These are phyloP conservation scores for Hypoxylon sp. DNA, from an alignment of 2,329 filamentous ascomycete genomes.

Conservation along the genomic window DNA sequence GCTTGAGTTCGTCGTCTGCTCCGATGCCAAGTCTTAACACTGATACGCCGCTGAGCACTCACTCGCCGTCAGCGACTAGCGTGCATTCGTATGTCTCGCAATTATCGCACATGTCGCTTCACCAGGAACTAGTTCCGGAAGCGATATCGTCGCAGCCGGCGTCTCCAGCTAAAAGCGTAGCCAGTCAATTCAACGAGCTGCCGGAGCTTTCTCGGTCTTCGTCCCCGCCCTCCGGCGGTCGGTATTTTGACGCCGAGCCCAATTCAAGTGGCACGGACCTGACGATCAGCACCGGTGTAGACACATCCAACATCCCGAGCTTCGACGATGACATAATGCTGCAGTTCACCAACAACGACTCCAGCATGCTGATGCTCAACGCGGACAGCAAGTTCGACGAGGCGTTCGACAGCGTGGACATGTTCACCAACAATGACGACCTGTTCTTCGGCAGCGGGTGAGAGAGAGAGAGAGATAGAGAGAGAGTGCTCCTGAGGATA, in stretches of 20 bases:
- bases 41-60: conserved; percentile 51
- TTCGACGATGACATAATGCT: conserved; percentile 63
- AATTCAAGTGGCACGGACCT: conserved; percentile 54
- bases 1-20: conserved; percentile 56
- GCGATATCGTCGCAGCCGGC: conserved; percentile 41
- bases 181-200: conserved; percentile 70
- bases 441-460: conserved; percentile 64
- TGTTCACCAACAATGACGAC: conserved; percentile 68
- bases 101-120: conserved; percentile 52
- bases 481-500: neutral
- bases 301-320: conserved; percentile 52
- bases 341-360: conserved; percentile 62
- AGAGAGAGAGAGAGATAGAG: conserved; percentile 14
- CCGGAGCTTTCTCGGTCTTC: conserved; percentile 74
- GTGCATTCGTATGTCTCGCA: conserved; percentile 64
- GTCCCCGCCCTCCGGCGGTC: conserved; percentile 65
- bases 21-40: conserved; percentile 57
- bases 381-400: conserved; percentile 66
- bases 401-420: conserved; percentile 65
- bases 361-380: conserved; percentile 63
- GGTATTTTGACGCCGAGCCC: conserved; percentile 64
- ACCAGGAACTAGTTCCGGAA: conserved; percentile 60
- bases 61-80: conserved; percentile 64
- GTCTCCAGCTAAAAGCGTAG: conserved; percentile 60
- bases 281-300: conserved; percentile 54